A percentile compares a stretch with the other conserved stretches of the same genome.
Evolutionary conservation across 1,284 basidiomycete species (phyloP).

Genomic region (Fomitopsis pinicola): DNA sequence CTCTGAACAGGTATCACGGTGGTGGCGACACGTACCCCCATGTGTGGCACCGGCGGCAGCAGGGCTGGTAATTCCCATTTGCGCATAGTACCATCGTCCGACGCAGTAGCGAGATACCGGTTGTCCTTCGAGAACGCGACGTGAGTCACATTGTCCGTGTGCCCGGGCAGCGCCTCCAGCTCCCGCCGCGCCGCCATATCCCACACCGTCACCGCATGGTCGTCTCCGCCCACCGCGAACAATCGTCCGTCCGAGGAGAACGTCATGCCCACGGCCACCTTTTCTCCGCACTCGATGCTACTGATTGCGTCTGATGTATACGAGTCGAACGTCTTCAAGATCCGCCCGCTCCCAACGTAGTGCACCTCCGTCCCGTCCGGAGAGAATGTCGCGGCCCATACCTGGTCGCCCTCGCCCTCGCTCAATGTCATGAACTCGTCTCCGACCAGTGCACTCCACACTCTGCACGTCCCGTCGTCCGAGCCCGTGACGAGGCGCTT

Average conservation of each 20-base stretch:
- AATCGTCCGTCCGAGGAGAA: constrained; percentile 7
- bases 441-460: constrained; percentile 10
- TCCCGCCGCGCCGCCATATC: background rate
- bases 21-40: no score
- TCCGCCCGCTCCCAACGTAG: constrained; percentile 6
- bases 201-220: constrained; percentile 9
- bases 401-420: constrained; percentile 10
- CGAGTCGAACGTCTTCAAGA: constrained; percentile 8
- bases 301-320: background rate
- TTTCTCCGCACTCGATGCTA: background rate
- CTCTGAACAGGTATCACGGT: background rate
- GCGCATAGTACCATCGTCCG: constrained; percentile 7
- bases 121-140: constrained; percentile 6
- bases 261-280: constrained; percentile 1
- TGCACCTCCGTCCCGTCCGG: constrained; percentile 9
- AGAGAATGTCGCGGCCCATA: constrained; percentile 12
- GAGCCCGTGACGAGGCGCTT: constrained; percentile 12
- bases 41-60: background rate
- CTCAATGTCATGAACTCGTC: constrained; percentile 13
- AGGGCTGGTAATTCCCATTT: constrained; percentile 7
- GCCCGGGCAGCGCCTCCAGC: constrained; percentile 4
- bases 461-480: constrained; percentile 9
- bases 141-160: constrained; percentile 12
- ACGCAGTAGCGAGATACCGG: constrained; percentile 4
- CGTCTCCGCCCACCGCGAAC: constrained; percentile 6